Evolutionary conservation across 495 filamentous ascomycete genomes (phyloP).

Genomic region (Terfezia claveryi): DNA sequence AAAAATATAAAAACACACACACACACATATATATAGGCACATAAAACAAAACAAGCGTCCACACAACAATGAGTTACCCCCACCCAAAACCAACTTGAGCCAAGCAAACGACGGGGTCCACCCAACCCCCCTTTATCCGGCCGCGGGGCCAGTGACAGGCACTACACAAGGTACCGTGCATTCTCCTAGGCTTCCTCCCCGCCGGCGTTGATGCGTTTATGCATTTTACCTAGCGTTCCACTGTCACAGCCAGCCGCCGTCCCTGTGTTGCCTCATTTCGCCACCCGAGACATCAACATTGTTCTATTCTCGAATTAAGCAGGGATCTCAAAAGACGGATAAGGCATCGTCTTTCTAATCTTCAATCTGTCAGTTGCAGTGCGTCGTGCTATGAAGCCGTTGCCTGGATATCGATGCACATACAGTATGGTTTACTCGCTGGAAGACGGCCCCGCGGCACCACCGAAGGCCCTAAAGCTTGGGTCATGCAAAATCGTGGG

Average conservation of each 20-base stretch:
- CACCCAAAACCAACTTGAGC: neutral
- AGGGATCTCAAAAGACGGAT: constrained; percentile 9
- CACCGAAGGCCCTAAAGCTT: too few species aligned
- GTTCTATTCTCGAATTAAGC: constrained; percentile 15
- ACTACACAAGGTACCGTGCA: too few species aligned
- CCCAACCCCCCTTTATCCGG: constrained; percentile 3
- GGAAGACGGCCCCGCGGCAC: too few species aligned
- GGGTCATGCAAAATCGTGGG: too few species aligned
- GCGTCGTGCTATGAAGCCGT: constrained; percentile 1
- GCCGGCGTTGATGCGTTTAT: neutral
- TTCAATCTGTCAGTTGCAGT: constrained; percentile 2
- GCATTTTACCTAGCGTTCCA: neutral
- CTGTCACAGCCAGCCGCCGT: constrained; percentile 5
- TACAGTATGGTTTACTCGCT: too few species aligned
- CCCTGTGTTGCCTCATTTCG: constrained; percentile 19
- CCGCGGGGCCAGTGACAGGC: too few species aligned
- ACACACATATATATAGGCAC: too few species aligned
- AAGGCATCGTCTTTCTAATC: too few species aligned
- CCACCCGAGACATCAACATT: constrained; percentile 17
- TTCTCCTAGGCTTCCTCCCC: too few species aligned
- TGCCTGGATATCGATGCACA: too few species aligned
- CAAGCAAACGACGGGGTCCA: neutral
- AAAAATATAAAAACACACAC: too few species aligned
- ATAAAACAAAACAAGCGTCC: too few species aligned
- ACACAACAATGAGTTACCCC: neutral